These are phyloP conservation scores for Wickerhamomyces alni DNA, from an alignment of 805 yeast species.

Conservation along the genomic window DNA sequence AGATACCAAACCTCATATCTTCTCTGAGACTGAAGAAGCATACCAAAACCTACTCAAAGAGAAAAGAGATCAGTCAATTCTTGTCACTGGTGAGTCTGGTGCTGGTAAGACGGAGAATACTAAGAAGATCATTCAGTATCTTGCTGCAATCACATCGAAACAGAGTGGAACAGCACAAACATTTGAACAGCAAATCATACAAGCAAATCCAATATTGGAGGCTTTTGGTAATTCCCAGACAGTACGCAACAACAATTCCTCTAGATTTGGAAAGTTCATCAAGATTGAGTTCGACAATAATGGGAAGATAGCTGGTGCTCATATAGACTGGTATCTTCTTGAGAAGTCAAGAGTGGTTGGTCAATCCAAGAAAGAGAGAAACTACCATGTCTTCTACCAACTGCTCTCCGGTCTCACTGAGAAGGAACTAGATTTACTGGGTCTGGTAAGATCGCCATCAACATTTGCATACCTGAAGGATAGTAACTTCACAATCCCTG, in stretches of 20 bases:
- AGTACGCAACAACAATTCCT: constrained; percentile 86
- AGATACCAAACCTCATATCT: constrained; percentile 77
- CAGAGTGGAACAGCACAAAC: constrained; percentile 22
- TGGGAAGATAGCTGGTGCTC: constrained; percentile 78
- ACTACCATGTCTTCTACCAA: constrained; percentile 92
- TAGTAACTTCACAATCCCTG: constrained; percentile 52
- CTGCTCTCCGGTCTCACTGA: constrained; percentile 61
- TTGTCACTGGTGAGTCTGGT: constrained; percentile 98
- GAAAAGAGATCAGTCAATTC: constrained; percentile 75
- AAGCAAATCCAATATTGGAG: constrained; percentile 93
- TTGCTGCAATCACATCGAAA: constrained; percentile 65
- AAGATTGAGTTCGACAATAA: constrained; percentile 66
- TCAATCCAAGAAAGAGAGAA: constrained; percentile 74
- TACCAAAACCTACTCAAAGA: constrained; percentile 66
- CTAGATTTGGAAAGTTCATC: constrained; percentile 94
- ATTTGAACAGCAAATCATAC: constrained; percentile 80
- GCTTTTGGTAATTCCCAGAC: constrained; percentile 98
- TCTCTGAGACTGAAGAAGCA: constrained; percentile 84
- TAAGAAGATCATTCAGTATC: constrained; percentile 86
- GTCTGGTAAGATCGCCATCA: constrained; percentile 33
- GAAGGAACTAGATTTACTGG: constrained; percentile 39
- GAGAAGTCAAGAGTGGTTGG: constrained; percentile 90
- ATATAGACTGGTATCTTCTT: constrained; percentile 87
- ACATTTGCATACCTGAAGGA: constrained; percentile 52
- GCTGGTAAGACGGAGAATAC: constrained; percentile 99